These are phyloP conservation scores for Globisporangium abappressorium DNA, from an alignment of 352 stramenopile genomes.

Conservation along the genomic window DNA sequence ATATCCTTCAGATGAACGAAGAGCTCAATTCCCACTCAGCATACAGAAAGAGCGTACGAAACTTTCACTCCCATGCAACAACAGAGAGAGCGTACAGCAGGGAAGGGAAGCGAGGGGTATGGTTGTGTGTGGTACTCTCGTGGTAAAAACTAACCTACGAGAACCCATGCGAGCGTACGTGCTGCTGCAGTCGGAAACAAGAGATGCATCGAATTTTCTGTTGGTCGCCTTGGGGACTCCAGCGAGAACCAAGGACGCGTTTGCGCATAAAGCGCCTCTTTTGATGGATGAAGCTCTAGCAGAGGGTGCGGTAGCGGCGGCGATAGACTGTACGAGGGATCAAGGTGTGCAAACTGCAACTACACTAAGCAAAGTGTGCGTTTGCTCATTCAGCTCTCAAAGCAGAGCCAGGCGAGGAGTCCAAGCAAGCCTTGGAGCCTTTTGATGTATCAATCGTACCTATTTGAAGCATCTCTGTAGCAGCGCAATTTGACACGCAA, in stretches of 20 bases:
- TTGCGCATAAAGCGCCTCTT: neutral
- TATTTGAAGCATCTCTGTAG: neutral
- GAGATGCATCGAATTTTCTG: neutral
- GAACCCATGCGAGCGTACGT: neutral
- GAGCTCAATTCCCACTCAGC: neutral
- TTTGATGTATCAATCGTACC: slow-evolving; percentile 5
- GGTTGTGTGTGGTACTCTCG: too few species aligned
- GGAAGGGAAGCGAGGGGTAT: neutral
- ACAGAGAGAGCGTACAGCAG: neutral
- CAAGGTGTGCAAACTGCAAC: neutral
- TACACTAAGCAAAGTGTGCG: neutral
- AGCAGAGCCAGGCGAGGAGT: neutral
- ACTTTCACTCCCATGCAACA: too few species aligned
- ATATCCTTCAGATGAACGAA: neutral
- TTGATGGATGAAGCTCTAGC: neutral
- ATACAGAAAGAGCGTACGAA: neutral
- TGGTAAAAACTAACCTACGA: neutral
- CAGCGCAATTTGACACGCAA: slow-evolving; percentile 3
- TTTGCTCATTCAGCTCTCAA: neutral
- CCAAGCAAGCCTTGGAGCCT: neutral
- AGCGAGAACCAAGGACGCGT: neutral
- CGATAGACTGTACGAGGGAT: neutral
- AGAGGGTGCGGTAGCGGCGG: neutral
- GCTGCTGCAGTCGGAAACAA: neutral
- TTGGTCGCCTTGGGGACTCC: neutral